phyloP scores from a whole-genome alignment of 306 rosid species.

The Quercus berberidifolia region DNA sequence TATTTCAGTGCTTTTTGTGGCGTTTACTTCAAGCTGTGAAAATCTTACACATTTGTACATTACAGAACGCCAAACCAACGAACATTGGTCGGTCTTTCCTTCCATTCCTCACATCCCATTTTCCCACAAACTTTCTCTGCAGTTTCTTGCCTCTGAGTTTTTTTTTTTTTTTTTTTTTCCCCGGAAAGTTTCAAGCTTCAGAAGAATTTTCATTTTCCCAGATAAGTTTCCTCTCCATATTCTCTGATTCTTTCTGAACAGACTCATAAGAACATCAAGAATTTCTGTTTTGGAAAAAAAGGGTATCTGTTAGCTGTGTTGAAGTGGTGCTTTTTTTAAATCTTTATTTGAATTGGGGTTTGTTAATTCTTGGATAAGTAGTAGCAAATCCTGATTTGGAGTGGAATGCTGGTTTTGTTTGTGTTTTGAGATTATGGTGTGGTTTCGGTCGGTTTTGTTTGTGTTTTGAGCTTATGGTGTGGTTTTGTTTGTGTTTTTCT shows the following conservation, averaged over 20 bases:
- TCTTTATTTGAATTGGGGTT: slow-evolving; percentile 46
- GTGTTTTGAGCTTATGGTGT: slow-evolving; percentile 3
- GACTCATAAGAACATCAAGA: background rate
- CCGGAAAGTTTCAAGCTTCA: slow-evolving; percentile 26
- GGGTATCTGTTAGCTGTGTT: slow-evolving; percentile 9
- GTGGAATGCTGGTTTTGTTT: slow-evolving; percentile 22
- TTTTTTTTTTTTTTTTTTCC: slow-evolving; percentile 17
- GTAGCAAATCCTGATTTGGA: slow-evolving; percentile 40
- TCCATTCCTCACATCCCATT: slow-evolving; percentile 25
- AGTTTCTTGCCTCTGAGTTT: slow-evolving; percentile 2
- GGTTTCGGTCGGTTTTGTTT: background rate
- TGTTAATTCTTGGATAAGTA: slow-evolving; percentile 18
- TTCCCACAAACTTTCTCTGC: background rate
- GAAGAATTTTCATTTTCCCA: slow-evolving; percentile 20
- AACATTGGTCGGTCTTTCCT: slow-evolving; percentile 19
- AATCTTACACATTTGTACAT: slow-evolving; percentile 8
- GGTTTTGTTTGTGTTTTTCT: no score
- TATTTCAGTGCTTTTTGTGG: slow-evolving; percentile 36
- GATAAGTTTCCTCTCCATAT: slow-evolving; percentile 42
- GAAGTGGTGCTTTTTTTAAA: no score
- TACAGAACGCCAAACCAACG: slow-evolving; percentile 27
- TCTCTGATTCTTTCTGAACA: background rate
- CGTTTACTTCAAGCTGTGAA: slow-evolving; percentile 59
- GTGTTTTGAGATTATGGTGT: slow-evolving; percentile 4
- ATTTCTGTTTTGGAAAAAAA: slow-evolving; percentile 7